Conservation (phyloP, 441 rosid species). For the Manihot esculenta region DNA sequence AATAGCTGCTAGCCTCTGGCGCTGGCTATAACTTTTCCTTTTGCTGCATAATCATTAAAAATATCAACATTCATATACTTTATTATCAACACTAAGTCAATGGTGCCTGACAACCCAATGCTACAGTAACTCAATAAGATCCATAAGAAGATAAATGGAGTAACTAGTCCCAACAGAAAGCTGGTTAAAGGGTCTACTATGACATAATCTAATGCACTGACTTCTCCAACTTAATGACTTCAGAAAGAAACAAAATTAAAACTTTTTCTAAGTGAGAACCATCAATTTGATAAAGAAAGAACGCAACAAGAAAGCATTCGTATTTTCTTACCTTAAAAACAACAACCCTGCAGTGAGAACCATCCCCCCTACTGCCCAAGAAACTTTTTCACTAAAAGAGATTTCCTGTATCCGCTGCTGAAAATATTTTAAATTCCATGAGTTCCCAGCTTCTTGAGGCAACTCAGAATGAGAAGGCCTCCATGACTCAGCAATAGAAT, state of each 20-base stretch:
- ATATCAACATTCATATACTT: not conserved
- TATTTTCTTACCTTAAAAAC: conserved; percentile 70
- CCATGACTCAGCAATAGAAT: conserved; percentile 68
- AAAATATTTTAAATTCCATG: conserved; percentile 41
- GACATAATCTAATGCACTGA: not conserved
- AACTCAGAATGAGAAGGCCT: conserved; percentile 34
- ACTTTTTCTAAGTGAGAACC: not conserved
- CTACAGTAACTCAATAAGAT: not conserved
- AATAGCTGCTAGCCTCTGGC: conserved; percentile 70
- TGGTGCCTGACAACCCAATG: not conserved
- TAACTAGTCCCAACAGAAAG: not conserved
- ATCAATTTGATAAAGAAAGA: not conserved
- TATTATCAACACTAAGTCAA: not conserved
- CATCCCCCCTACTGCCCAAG: conserved; percentile 79
- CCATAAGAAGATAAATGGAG: not conserved
- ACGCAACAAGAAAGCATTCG: not conserved
- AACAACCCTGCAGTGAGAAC: conserved; percentile 77
- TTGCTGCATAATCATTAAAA: conserved; percentile 42
- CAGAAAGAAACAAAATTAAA: not conserved
- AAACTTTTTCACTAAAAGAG: conserved; percentile 48
- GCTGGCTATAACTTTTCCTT: conserved; percentile 56
- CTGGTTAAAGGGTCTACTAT: not conserved
- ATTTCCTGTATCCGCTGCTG: conserved; percentile 53
- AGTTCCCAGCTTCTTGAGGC: conserved; percentile 33
- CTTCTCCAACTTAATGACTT: conserved; percentile 1